These are phyloP conservation scores for Chaetomiaceae sp. DNA, from an alignment of 2,329 filamentous ascomycete genomes.

Conservation along the genomic window DNA sequence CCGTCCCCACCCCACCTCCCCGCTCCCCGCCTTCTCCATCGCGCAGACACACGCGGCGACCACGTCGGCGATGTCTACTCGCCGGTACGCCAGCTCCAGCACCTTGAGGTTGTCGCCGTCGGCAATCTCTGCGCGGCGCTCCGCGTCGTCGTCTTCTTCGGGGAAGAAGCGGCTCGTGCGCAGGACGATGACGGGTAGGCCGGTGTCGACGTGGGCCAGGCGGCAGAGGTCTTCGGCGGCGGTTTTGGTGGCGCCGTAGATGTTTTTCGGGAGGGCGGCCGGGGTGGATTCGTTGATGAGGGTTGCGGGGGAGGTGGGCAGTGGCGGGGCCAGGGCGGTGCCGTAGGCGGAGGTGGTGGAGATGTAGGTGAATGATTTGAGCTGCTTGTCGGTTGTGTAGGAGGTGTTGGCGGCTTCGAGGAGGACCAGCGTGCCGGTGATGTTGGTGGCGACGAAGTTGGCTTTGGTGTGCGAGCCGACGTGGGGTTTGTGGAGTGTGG, in stretches of 20 bases:
- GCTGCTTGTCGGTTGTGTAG: not conserved
- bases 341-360: conserved; percentile 44
- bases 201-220: conserved; percentile 34
- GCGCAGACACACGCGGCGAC: conserved; percentile 37
- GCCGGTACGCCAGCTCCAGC: conserved; percentile 40
- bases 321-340: conserved; percentile 33
- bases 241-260: conserved; percentile 44
- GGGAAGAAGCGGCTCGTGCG: conserved; percentile 45
- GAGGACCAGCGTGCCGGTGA: conserved; percentile 37
- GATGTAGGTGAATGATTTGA: conserved; percentile 35
- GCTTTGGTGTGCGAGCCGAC: conserved; percentile 38
- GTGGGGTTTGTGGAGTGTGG: conserved; percentile 44
- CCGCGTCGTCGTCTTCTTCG: conserved; percentile 41
- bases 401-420: conserved; percentile 34
- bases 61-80: conserved; percentile 39
- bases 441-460: conserved; percentile 40
- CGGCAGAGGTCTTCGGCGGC: conserved; percentile 43
- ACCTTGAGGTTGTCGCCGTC: conserved; percentile 42
- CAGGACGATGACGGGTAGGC: conserved; percentile 38
- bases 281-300: conserved; percentile 40
- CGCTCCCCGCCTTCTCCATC: conserved; percentile 27
- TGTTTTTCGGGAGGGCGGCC: conserved; percentile 41
- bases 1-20: conserved; percentile 31
- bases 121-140: conserved; percentile 31
- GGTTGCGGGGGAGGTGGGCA: conserved; percentile 32